Base-by-base conservation (phyloP, 495 filamentous ascomycete genomes). In the Podospora pseudopauciseta region DNA sequence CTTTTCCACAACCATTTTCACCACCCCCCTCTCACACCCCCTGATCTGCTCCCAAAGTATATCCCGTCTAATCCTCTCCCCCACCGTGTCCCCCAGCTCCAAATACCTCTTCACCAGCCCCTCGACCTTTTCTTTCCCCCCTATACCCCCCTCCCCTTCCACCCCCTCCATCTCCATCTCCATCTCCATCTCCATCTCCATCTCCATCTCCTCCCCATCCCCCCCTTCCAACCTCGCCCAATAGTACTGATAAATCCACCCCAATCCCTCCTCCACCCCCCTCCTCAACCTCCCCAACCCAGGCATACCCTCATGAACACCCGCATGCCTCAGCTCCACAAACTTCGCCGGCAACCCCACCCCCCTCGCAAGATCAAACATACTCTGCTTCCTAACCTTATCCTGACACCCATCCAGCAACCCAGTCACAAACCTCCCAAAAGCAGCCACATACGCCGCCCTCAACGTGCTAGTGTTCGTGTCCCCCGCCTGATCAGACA, bases 181-280 rank as follows among this genome's bases (percentile, higher is more conserved):
- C 71, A 20, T 20, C 20, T 20, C 20, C 20, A 20, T 20, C 20
- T 20, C 20, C 20, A 20, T 20, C 20, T 20, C 20, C 20, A 20
- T 20, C 20, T 20, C 20, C 20, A 69, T 70, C 69, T 27, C 59
- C 39, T 59, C 49, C 28, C 20, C 19, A 65, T 59, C 28, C 49
- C 16, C 60, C 59, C 7, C 23, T 16, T 19, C 32, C 4, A 63
- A 19, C 30, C 30, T 32, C 4, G 0, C 19, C 94, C 94, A 98
- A 78, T 96, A 97, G 73, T 90, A 89, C 53, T 85, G 82, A 92
- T 92, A 97, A 61, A 97, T 84, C 94, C 94, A 97, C 32, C 84
- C 85, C 63, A 98, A 80, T 2, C 88, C 91, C 70, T 88, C 85
- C 69, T 82, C 71, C 2, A 89, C 84, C 5, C 90, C 88, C 15